A percentile compares a stretch with the other conserved stretches of the same genome.
phyloP scores from a whole-genome alignment of 345 rosid species.

The Brassica incana region DNA sequence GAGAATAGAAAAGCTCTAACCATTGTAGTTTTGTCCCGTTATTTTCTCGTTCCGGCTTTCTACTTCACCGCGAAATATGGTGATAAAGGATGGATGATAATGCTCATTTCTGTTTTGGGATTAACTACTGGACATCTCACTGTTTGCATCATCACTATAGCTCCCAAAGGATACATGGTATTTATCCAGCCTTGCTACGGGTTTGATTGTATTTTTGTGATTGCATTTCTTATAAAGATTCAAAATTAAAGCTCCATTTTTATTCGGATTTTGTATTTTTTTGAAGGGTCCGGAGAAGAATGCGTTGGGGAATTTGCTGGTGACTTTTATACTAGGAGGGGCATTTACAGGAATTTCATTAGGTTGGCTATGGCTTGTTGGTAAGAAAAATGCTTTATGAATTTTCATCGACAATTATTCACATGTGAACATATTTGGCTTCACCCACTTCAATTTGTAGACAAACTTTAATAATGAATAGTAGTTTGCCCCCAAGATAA shows the following conservation, averaged over 20 bases:
- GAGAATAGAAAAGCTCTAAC: constrained; percentile 70
- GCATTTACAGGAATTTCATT: constrained; percentile 60
- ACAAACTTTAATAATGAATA: background rate
- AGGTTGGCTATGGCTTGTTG: constrained; percentile 88
- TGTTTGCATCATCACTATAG: constrained; percentile 74
- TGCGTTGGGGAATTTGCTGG: constrained; percentile 83
- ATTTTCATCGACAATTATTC: background rate
- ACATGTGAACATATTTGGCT: background rate
- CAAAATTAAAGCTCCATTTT: background rate
- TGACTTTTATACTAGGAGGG: constrained; percentile 44
- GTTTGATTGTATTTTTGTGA: background rate
- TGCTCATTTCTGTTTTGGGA: constrained; percentile 69
- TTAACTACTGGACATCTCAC: constrained; percentile 79
- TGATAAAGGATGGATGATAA: constrained; percentile 93
- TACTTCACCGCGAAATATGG: constrained; percentile 87
- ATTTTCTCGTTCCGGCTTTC: constrained; percentile 69
- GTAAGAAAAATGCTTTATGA: constrained; percentile 50
- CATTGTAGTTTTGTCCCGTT: constrained; percentile 57
- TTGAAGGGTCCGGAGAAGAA: constrained; percentile 91
- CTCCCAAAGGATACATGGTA: constrained; percentile 62
- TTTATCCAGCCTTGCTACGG: background rate
- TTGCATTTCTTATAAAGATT: background rate
- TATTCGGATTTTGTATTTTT: constrained; percentile 18
- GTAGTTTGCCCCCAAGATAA: background rate
- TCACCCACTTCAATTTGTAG: background rate